Evolutionary conservation across 2,329 filamentous ascomycete species (phyloP).

Genomic region (Lasiodiplodia gonubiensis): DNA sequence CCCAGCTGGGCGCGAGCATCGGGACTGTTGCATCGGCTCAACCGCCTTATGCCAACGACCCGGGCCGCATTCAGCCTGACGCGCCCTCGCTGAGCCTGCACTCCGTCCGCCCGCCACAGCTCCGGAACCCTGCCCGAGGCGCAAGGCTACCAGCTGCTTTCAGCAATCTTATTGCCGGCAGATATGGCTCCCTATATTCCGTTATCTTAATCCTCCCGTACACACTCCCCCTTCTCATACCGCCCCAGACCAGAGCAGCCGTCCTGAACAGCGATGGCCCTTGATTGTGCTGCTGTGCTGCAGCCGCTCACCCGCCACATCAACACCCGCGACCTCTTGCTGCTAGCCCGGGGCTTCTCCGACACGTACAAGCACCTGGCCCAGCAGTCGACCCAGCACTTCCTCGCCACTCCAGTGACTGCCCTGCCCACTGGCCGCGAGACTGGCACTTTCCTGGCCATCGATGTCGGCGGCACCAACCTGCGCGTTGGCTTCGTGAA

Average conservation of each 20-base stretch:
- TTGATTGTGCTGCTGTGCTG: slow-evolving; percentile 29
- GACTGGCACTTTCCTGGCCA: slow-evolving; percentile 62
- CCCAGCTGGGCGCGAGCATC: neutral
- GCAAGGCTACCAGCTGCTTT: neutral
- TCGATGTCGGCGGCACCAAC: slow-evolving; percentile 68
- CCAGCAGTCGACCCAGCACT: slow-evolving; percentile 45
- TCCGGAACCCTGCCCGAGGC: neutral
- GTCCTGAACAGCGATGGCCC: slow-evolving; percentile 9
- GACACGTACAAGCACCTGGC: slow-evolving; percentile 44
- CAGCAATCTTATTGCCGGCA: slow-evolving; percentile 7
- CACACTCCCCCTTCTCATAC: neutral
- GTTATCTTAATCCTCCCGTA: slow-evolving; percentile 15
- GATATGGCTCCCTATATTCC: neutral
- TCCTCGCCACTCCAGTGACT: slow-evolving; percentile 48
- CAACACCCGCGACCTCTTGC: slow-evolving; percentile 40
- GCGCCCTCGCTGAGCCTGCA: neutral
- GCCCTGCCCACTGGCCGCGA: slow-evolving; percentile 61
- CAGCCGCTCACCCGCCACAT: slow-evolving; percentile 43
- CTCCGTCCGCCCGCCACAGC: slow-evolving; percentile 2
- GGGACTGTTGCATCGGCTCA: neutral
- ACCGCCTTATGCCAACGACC: neutral
- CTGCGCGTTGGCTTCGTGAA: slow-evolving; percentile 72
- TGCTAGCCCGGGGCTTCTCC: slow-evolving; percentile 44
- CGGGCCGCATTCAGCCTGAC: neutral
- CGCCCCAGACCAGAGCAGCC: neutral